phyloP scores from a whole-genome alignment of 768 basidiomycete species.

The Gautieria morchelliformis region DNA sequence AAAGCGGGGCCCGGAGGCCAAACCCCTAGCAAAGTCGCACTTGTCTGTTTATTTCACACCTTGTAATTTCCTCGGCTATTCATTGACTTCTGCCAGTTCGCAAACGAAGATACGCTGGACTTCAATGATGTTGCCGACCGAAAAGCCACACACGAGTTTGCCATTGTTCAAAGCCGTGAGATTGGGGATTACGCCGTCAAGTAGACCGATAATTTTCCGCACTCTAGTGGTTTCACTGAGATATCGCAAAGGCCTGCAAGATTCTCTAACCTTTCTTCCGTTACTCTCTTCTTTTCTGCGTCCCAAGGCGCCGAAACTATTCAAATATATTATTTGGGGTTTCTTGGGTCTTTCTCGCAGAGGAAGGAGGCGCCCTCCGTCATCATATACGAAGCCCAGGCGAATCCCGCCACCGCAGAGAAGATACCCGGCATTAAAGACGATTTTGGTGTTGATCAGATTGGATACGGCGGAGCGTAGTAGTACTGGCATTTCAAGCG shows the following conservation, averaged over 20 bases:
- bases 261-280: slow-evolving; percentile 69
- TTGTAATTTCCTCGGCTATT: background rate
- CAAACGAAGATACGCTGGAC: slow-evolving; percentile 70
- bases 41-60: slow-evolving; percentile 39
- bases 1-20: slow-evolving; percentile 76
- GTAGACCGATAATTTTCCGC: slow-evolving; percentile 30
- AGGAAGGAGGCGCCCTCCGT: slow-evolving; percentile 70
- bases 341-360: slow-evolving; percentile 64
- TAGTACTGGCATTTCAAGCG: background rate
- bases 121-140: slow-evolving; percentile 63
- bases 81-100: slow-evolving; percentile 38
- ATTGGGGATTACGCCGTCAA: slow-evolving; percentile 81
- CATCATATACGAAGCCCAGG: slow-evolving; percentile 81
- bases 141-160: slow-evolving; percentile 62
- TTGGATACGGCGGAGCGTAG: slow-evolving; percentile 2
- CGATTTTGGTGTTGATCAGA: slow-evolving; percentile 38
- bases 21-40: slow-evolving; percentile 59
- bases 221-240: background rate
- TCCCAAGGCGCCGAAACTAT: slow-evolving; percentile 72
- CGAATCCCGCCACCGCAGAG: slow-evolving; percentile 80
- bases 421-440: slow-evolving; percentile 77
- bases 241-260: slow-evolving; percentile 56
- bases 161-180: slow-evolving; percentile 59
- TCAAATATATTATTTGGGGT: slow-evolving; percentile 76
- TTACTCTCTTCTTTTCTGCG: slow-evolving; percentile 77